Evolutionary conservation across 164 flowering plant species (phyloP).

Genomic region (Pachysandra terminalis): DNA sequence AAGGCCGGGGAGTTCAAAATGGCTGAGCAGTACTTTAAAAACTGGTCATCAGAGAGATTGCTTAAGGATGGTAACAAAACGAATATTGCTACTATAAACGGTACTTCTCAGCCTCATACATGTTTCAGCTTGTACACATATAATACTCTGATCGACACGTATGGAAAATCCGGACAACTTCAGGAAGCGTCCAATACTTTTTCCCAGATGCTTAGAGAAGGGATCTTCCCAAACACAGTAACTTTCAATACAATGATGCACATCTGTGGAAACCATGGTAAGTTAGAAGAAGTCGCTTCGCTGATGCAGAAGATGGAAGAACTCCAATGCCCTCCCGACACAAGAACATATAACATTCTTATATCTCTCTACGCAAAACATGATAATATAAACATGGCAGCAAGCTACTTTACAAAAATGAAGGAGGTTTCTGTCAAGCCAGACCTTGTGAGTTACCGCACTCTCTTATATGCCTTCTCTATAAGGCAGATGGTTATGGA

Average conservation of each 20-base stretch:
- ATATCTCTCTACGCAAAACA: slow-evolving; percentile 73
- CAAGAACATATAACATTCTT: slow-evolving; percentile 86
- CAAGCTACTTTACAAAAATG: slow-evolving; percentile 59
- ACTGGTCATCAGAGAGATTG: slow-evolving; percentile 52
- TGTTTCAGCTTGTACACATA: slow-evolving; percentile 60
- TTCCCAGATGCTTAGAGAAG: slow-evolving; percentile 61
- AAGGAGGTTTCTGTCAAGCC: slow-evolving; percentile 63
- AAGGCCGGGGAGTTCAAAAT: slow-evolving; percentile 70
- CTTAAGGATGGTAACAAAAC: slow-evolving; percentile 11
- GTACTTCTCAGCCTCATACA: slow-evolving; percentile 17
- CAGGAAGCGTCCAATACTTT: slow-evolving; percentile 69
- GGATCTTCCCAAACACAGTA: slow-evolving; percentile 66
- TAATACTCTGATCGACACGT: slow-evolving; percentile 81
- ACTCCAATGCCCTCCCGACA: slow-evolving; percentile 64
- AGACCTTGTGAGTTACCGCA: slow-evolving; percentile 77
- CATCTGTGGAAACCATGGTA: slow-evolving; percentile 77
- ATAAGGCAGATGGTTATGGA: slow-evolving; percentile 73
- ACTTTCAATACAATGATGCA: slow-evolving; percentile 97
- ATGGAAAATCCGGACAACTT: slow-evolving; percentile 87
- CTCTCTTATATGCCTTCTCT: slow-evolving; percentile 81
- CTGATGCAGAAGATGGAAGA: slow-evolving; percentile 81
- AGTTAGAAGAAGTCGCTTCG: slow-evolving; percentile 54
- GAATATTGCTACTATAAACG: background rate
- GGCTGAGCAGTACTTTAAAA: slow-evolving; percentile 73
- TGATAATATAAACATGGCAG: slow-evolving; percentile 53